Evolutionary conservation across 495 filamentous ascomycete species (phyloP), one percentile per base, ranked within the genome.

Genomic region (Geopyxis carbonaria): DNA sequence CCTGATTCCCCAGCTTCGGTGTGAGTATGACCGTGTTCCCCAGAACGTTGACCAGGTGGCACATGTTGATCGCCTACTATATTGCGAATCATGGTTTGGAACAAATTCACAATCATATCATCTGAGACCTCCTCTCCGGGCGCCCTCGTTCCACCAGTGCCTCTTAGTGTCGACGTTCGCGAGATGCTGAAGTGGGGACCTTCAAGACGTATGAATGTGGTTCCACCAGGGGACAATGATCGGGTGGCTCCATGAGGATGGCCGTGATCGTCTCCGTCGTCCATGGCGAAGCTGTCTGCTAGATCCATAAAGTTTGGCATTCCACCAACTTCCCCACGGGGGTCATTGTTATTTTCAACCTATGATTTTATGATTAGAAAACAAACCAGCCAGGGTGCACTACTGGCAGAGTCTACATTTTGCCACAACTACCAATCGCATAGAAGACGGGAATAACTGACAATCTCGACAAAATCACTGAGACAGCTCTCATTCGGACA

Each of bases 401-500:
- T n/a, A n/a, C n/a, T n/a, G n/a, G n/a, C n/a, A n/a, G n/a, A n/a
- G n/a, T n/a, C n/a, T n/a, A n/a, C n/a, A n/a, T n/a, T n/a, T n/a
- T n/a, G n/a, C n/a, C n/a, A n/a, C 19, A 31, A 31, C 11, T 19
- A 40, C 5, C 6, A 22, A 16, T 6, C 20, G 15, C 18, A 34
- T 22, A 28, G 45, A 16, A 15, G 45, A 31, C 13, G 13, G 32
- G 27, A n/a, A n/a, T 14, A 30, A 65, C 73, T 43, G 56, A 82
- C 86, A 43, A 93, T 87, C 61, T 97, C 83, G 5, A 71, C 78
- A 54, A 80, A 74, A 4, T 91, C 80, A n/a, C 71, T 69, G 9
- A 64, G 43, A 53, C 89, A 97, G 21, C 9, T 5, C 59, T 51
- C n/a, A 10, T 10, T 14, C 25, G 86, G 85, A 45, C 89, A 97